Base-by-base conservation (phyloP, 441 rosid genomes). In the Arabidopsis lyrata region DNA sequence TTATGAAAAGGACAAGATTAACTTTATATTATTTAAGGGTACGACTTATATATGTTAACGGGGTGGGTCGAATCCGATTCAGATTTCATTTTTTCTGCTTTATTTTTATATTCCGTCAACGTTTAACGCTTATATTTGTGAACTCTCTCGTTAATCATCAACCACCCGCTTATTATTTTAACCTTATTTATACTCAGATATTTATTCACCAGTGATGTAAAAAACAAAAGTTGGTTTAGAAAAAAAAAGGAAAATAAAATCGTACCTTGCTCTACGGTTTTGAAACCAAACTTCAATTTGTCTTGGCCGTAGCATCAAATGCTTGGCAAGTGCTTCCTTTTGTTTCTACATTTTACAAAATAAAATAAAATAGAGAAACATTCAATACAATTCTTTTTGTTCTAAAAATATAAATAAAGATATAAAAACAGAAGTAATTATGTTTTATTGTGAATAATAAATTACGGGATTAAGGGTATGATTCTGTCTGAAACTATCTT, bases 201-300 rank as follows among this genome's bases (percentile, higher is more conserved):
- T 55, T 68, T 69, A 31, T 69, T 36, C 52, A 77, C 81, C 65
- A 72, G 71, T 68, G 47, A 66, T 63, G 57, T 72, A 57, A 44
- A 73, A 55, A 56, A 14, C 7, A 10, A 36, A 53, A 15, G 1
- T 39, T 60, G 36, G 69, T 22, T 38, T 11, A 60, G n/a, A 54
- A 39, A 13, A 12, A 32, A 22, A 39, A 61, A 44, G 2, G 22
- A 16, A 10, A 22, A 57, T 20, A 50, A 78, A 66, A 77, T 6
- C 50, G 80, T 80, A 89, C 95, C 95, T 86, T 81, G 95, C 95
- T 87, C 95, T 87, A 72, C 95, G 91, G 82, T 89, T 89, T 72
- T 89, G 95, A 79, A 89, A 89, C 95, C 95, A 89, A 59, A 89
- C 95, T 76, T 89, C 95, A 47, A 87, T 88, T 76, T 89, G 92